Conservation (phyloP, 345 rosid species). For the Aquilaria yunnanensis region DNA sequence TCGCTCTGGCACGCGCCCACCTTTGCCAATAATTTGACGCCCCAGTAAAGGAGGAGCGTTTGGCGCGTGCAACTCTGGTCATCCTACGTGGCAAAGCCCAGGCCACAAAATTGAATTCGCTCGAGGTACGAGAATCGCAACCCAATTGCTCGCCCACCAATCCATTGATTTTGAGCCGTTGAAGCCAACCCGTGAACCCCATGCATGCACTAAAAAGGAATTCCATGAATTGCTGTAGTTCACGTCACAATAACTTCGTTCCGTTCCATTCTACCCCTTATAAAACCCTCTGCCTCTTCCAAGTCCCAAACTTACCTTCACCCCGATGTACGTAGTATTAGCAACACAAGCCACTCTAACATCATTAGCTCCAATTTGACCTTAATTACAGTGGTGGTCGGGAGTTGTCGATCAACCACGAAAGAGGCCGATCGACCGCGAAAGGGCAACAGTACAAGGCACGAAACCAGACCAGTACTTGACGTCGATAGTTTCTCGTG, state of each 20-base stretch:
- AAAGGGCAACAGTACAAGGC: no score
- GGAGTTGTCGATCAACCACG: no score
- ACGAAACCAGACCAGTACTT: no score
- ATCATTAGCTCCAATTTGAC: no score
- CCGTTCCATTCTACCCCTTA: neutral
- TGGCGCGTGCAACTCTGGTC: constrained; percentile 9
- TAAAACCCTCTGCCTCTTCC: neutral
- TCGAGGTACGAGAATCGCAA: neutral
- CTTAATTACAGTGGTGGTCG: no score
- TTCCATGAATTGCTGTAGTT: no score
- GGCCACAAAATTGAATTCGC: constrained; percentile 18
- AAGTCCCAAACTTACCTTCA: neutral
- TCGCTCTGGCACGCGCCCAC: neutral
- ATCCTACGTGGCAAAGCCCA: constrained; percentile 19
- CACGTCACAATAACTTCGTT: neutral
- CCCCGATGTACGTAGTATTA: neutral
- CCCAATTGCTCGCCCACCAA: neutral
- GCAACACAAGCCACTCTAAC: neutral
- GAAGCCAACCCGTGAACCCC: constrained; percentile 32
- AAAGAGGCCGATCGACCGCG: no score
- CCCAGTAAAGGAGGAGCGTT: neutral
- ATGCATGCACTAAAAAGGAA: constrained; percentile 4
- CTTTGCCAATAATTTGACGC: neutral
- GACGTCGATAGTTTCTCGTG: no score
- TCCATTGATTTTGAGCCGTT: neutral